These are phyloP conservation scores for Lasiosphaeris hirsuta DNA, from an alignment of 495 filamentous ascomycete genomes.

Conservation along the genomic window DNA sequence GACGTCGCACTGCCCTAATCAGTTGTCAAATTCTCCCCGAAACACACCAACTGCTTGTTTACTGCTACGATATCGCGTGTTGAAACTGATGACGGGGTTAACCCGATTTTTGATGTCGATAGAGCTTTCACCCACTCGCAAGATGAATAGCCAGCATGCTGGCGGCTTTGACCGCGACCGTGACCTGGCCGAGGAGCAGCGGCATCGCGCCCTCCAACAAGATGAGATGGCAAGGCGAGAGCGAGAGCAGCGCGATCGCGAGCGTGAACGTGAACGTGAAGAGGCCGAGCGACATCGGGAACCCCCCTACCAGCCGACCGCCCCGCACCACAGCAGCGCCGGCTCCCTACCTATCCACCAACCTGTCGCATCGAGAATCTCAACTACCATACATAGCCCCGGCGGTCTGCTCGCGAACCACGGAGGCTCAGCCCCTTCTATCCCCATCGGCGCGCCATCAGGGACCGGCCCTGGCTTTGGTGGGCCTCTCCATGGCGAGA, in stretches of 20 bases:
- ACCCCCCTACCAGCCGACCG: slow-evolving; percentile 54
- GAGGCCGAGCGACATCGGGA: slow-evolving; percentile 66
- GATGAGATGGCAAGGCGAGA: slow-evolving; percentile 33
- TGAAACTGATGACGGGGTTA: neutral
- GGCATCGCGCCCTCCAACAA: slow-evolving; percentile 35
- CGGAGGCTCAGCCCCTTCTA: slow-evolving; percentile 54
- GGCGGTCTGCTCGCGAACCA: slow-evolving; percentile 80
- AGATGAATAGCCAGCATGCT: slow-evolving; percentile 44
- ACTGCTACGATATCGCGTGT: too few species aligned
- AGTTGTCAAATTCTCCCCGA: too few species aligned
- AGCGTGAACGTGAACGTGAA: slow-evolving; percentile 53
- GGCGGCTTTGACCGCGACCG: slow-evolving; percentile 40
- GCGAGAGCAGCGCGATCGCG: slow-evolving; percentile 29
- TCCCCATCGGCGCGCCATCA: slow-evolving; percentile 60
- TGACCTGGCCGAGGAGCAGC: slow-evolving; percentile 36
- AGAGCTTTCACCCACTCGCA: slow-evolving; percentile 26
- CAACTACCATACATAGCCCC: slow-evolving; percentile 79
- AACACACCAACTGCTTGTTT: too few species aligned
- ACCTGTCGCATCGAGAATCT: slow-evolving; percentile 77
- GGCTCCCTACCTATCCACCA: slow-evolving; percentile 86
- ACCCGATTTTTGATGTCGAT: neutral
- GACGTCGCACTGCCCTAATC: too few species aligned
- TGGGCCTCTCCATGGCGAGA: slow-evolving; percentile 58
- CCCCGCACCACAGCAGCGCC: slow-evolving; percentile 76
- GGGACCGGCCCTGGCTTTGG: slow-evolving; percentile 66